These are phyloP conservation scores for Xerocomus brunneocitrinus DNA, from an alignment of 768 basidiomycete species.

Conservation along the genomic window DNA sequence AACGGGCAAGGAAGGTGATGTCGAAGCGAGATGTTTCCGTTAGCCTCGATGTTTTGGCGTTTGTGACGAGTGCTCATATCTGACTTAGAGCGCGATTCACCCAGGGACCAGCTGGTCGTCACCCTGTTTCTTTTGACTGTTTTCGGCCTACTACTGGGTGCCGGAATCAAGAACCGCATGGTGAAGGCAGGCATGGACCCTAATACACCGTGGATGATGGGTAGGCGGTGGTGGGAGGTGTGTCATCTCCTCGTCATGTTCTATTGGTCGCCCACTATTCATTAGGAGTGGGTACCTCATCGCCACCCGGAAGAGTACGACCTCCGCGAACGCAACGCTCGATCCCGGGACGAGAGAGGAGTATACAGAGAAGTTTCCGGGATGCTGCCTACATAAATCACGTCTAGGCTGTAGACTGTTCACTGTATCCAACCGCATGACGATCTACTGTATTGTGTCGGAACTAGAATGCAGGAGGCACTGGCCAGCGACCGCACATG, in stretches of 20 bases:
- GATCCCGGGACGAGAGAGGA: constrained; percentile 33
- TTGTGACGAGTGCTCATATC: constrained; percentile 25
- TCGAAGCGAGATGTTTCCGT: constrained; percentile 96
- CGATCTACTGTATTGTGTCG: constrained; percentile 2
- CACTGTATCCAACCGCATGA: neutral
- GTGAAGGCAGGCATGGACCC: constrained; percentile 69
- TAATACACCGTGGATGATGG: constrained; percentile 56
- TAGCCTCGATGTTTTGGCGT: constrained; percentile 39
- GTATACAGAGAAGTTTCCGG: constrained; percentile 44
- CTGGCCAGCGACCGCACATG: too few relatives aligned
- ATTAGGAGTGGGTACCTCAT: constrained; percentile 40
- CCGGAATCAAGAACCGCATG: constrained; percentile 81
- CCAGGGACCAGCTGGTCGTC: constrained; percentile 91
- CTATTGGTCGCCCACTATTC: constrained; percentile 18
- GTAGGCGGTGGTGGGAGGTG: constrained; percentile 84
- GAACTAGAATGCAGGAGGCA: constrained; percentile 12
- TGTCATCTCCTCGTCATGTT: constrained; percentile 25
- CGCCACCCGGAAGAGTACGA: constrained; percentile 51
- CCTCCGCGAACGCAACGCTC: constrained; percentile 34
- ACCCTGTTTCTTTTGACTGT: constrained; percentile 86
- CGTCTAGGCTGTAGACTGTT: neutral
- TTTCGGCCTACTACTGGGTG: constrained; percentile 78
- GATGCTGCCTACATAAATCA: constrained; percentile 20
- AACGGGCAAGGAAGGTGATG: constrained; percentile 92
- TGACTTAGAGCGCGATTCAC: constrained; percentile 81